phyloP scores from a whole-genome alignment of 139 green algal species.

The Microglena sp. region DNA sequence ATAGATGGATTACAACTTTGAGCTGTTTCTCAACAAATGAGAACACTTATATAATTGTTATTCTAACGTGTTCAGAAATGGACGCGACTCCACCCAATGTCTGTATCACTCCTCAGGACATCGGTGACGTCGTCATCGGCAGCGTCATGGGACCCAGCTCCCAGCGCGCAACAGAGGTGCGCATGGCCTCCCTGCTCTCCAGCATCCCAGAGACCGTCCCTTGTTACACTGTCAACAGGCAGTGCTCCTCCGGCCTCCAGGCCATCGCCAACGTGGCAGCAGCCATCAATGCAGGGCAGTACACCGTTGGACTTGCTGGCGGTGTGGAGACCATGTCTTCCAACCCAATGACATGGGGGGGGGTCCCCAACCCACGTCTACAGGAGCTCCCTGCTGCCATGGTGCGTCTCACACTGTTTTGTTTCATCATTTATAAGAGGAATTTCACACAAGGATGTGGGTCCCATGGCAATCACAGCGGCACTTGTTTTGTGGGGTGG shows the following conservation, averaged over 20 bases:
- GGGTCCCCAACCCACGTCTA: constrained; percentile 81
- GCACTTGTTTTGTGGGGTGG: too few relatives aligned
- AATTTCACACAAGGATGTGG: too few relatives aligned
- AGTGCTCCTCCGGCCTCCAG: constrained; percentile 43
- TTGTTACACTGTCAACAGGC: constrained; percentile 88
- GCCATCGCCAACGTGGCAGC: constrained; percentile 90
- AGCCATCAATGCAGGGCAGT: constrained; percentile 92
- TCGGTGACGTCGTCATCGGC: constrained; percentile 94
- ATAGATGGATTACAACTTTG: neutral
- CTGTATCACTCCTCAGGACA: constrained; percentile 42
- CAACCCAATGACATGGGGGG: constrained; percentile 97
- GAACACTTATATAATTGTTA: too few relatives aligned
- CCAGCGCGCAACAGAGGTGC: constrained; percentile 90
- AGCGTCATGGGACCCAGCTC: constrained; percentile 81
- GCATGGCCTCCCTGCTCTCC: constrained; percentile 89
- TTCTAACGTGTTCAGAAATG: too few relatives aligned
- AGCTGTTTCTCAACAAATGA: too few relatives aligned
- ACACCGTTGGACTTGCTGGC: constrained; percentile 83
- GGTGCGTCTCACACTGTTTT: too few relatives aligned
- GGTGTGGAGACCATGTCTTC: constrained; percentile 91
- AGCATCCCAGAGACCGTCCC: constrained; percentile 83
- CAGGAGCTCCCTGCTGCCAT: constrained; percentile 49
- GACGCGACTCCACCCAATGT: too few relatives aligned
- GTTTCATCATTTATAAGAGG: too few relatives aligned
- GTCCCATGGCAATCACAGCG: too few relatives aligned